Conservation (phyloP, 2,329 filamentous ascomycete species). For the Monilinia laxa region DNA sequence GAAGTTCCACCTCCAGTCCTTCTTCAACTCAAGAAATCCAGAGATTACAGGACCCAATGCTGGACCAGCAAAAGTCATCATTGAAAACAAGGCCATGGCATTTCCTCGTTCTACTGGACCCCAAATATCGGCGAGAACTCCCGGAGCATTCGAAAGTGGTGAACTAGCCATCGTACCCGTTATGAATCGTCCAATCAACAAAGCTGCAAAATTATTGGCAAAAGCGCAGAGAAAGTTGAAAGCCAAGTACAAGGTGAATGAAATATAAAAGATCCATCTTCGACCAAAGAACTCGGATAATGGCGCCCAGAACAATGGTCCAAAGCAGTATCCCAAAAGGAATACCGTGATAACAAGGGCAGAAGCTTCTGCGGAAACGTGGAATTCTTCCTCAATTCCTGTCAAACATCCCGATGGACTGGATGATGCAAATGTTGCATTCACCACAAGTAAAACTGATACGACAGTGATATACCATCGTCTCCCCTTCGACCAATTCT, state of each 20-base stretch:
- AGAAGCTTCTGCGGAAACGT: slow-evolving; percentile 42
- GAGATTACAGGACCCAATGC: slow-evolving; percentile 46
- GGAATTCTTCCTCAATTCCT: slow-evolving; percentile 42
- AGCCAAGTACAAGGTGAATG: slow-evolving; percentile 56
- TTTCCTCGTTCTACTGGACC: slow-evolving; percentile 52
- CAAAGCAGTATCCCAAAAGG: slow-evolving; percentile 48
- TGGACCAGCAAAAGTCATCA: slow-evolving; percentile 63
- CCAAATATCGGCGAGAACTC: slow-evolving; percentile 63
- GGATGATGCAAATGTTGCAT: slow-evolving; percentile 46
- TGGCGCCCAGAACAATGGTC: slow-evolving; percentile 47
- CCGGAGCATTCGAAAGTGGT: slow-evolving; percentile 60
- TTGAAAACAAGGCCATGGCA: slow-evolving; percentile 63
- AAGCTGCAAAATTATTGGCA: slow-evolving; percentile 55
- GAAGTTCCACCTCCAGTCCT: slow-evolving; percentile 54
- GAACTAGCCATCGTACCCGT: slow-evolving; percentile 61
- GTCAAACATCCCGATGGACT: slow-evolving; percentile 44
- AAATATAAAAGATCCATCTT: slow-evolving; percentile 58
- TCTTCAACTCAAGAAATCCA: slow-evolving; percentile 56
- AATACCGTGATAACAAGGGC: slow-evolving; percentile 47
- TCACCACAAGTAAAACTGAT: slow-evolving; percentile 44
- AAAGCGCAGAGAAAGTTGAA: slow-evolving; percentile 63
- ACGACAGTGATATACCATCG: slow-evolving; percentile 46
- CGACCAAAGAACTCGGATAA: slow-evolving; percentile 56
- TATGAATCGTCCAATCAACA: slow-evolving; percentile 67
- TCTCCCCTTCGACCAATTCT: slow-evolving; percentile 40